Evolutionary conservation across 805 yeast species (phyloP).

Genomic region (Clavispora vitiphila): DNA sequence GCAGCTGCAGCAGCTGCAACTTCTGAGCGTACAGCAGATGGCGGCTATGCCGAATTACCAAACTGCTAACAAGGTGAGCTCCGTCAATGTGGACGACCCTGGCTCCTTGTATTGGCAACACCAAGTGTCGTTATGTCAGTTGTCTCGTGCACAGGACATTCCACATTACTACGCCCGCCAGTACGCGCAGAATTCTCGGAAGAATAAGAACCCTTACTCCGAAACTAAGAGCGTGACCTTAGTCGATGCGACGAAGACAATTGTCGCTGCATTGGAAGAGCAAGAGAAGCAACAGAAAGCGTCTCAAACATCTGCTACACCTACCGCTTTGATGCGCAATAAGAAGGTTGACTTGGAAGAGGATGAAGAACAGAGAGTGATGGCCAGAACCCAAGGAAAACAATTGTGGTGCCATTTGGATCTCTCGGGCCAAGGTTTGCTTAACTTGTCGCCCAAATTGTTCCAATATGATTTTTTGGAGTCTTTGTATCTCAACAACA

Average conservation of each 20-base stretch:
- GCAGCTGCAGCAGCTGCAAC: slow-evolving; percentile 11
- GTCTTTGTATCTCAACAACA: slow-evolving; percentile 82
- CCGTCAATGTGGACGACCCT: slow-evolving; percentile 33
- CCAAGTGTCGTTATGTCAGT: slow-evolving; percentile 66
- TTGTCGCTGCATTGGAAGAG: slow-evolving; percentile 30
- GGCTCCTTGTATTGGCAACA: slow-evolving; percentile 66
- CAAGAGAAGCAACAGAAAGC: slow-evolving; percentile 41
- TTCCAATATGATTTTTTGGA: slow-evolving; percentile 82
- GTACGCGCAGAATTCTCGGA: slow-evolving; percentile 66
- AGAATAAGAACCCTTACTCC: slow-evolving; percentile 33
- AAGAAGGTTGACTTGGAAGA: slow-evolving; percentile 52
- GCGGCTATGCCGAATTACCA: slow-evolving; percentile 15
- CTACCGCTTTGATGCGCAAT: slow-evolving; percentile 36
- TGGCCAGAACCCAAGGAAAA: slow-evolving; percentile 54
- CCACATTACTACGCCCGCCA: slow-evolving; percentile 83
- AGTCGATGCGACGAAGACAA: slow-evolving; percentile 38
- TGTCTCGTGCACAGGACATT: slow-evolving; percentile 57
- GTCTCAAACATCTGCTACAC: slow-evolving; percentile 15
- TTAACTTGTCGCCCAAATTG: slow-evolving; percentile 62
- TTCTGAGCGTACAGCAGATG: slow-evolving; percentile 2
- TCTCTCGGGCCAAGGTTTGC: slow-evolving; percentile 81
- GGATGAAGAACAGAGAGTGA: slow-evolving; percentile 58
- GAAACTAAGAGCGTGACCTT: slow-evolving; percentile 35
- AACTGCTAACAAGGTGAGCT: slow-evolving; percentile 21
- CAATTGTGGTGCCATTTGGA: slow-evolving; percentile 96